Evolutionary conservation across 192 early-diverging fungal species (phyloP).

Genomic region (Mortierella hygrophila): DNA sequence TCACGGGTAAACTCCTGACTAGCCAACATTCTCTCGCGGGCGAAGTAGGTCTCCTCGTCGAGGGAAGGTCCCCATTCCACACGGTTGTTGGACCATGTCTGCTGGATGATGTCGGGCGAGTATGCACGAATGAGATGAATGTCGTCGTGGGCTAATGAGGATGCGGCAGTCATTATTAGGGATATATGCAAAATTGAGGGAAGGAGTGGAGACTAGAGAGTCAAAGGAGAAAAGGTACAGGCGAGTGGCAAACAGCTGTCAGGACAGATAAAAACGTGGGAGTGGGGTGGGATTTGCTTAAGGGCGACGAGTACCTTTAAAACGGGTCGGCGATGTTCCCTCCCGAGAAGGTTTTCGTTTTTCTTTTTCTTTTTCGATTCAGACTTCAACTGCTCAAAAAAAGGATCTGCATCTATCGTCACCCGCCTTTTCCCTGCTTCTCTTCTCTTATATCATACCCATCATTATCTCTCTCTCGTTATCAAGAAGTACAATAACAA

Average conservation of each 20-base stretch:
- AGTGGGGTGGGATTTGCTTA: neutral
- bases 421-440: no score
- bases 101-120: conserved; percentile 22
- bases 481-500: no score
- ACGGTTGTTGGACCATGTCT: conserved; percentile 40
- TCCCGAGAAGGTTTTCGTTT: no score
- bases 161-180: neutral
- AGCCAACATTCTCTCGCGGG: conserved; percentile 22
- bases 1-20: conserved; percentile 24
- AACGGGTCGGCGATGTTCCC: no score
- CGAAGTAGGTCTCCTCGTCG: conserved; percentile 15
- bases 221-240: neutral
- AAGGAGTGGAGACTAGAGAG: no score
- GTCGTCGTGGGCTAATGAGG: conserved; percentile 23
- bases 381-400: no score
- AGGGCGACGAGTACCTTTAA: neutral
- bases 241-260: neutral
- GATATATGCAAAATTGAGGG: no score
- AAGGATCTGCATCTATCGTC: no score
- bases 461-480: no score
- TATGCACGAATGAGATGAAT: conserved; percentile 30
- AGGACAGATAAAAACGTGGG: neutral
- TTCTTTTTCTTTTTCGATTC: no score
- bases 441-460: no score
- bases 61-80: conserved; percentile 28